These are phyloP conservation scores for Hypoxylon sp. DNA, from an alignment of 2,329 filamentous ascomycete species.

Conservation along the genomic window DNA sequence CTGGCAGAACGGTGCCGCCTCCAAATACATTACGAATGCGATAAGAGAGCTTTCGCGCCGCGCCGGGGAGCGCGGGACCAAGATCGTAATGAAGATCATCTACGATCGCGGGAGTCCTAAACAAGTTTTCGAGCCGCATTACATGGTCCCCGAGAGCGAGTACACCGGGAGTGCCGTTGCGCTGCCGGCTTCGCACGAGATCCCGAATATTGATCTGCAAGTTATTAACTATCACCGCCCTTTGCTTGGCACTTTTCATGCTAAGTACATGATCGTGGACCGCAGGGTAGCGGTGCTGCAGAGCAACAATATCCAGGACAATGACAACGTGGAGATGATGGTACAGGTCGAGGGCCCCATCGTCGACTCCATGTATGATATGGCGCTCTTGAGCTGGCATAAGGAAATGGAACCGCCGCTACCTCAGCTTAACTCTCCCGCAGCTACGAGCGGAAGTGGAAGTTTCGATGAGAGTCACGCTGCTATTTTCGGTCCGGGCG, in stretches of 20 bases:
- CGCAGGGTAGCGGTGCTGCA: constrained; percentile 76
- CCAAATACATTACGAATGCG: constrained; percentile 74
- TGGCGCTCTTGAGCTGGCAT: constrained; percentile 79
- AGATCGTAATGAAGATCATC: constrained; percentile 77
- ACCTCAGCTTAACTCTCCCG: constrained; percentile 66
- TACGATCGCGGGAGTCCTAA: constrained; percentile 78
- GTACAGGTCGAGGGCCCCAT: constrained; percentile 80
- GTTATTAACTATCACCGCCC: constrained; percentile 80
- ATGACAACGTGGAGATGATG: constrained; percentile 87
- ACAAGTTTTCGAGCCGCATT: constrained; percentile 75
- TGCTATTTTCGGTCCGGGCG: constrained; percentile 48
- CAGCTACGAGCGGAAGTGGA: constrained; percentile 52
- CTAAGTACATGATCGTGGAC: constrained; percentile 83
- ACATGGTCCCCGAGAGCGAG: constrained; percentile 67
- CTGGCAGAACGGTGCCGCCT: constrained; percentile 78
- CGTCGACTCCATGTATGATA: constrained; percentile 81
- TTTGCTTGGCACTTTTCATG: constrained; percentile 79
- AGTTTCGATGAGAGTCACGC: constrained; percentile 46
- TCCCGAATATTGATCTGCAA: constrained; percentile 78
- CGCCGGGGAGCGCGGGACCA: constrained; percentile 67
- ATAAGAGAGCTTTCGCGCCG: constrained; percentile 76
- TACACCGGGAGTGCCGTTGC: constrained; percentile 70
- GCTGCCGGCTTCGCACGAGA: constrained; percentile 72
- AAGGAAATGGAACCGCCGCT: constrained; percentile 70
- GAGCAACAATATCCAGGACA: constrained; percentile 84